phyloP scores from a whole-genome alignment of 2,329 filamentous ascomycete species.

The Fusarium albosuccineum region DNA sequence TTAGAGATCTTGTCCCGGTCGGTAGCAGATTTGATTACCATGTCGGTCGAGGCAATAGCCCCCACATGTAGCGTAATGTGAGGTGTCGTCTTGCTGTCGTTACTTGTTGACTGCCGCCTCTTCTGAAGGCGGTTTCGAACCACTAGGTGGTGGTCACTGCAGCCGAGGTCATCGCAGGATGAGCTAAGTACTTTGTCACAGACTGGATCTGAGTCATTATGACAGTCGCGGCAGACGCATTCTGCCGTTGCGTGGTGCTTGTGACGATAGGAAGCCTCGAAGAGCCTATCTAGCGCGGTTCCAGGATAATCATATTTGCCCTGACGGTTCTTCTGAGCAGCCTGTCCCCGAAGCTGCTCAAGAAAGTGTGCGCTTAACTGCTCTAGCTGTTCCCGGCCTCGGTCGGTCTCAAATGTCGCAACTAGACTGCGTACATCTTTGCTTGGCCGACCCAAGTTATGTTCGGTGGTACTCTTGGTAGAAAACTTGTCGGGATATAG shows the following conservation, averaged over 20 bases:
- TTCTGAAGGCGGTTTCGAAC: neutral
- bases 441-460: neutral
- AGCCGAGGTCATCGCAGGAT: neutral
- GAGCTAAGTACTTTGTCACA: neutral
- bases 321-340: neutral
- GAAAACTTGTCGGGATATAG: neutral
- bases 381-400: neutral
- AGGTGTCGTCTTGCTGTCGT: accelerated
- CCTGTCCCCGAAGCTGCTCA: neutral
- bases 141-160: neutral
- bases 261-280: neutral
- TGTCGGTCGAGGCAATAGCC: constrained; percentile 52
- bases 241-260: neutral
- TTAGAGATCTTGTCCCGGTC: constrained; percentile 50
- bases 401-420: neutral
- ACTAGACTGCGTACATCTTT: constrained; percentile 3
- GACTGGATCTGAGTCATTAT: neutral
- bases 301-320: constrained; percentile 9
- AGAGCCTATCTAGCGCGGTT: neutral
- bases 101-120: neutral
- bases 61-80: neutral
- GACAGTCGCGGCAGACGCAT: neutral
- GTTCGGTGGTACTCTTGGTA: neutral
- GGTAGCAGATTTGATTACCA: constrained; percentile 52
- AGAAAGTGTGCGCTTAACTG: neutral